Evolutionary conservation across 805 yeast species (phyloP).

Genomic region (Sungouiozyma intestinalis): DNA sequence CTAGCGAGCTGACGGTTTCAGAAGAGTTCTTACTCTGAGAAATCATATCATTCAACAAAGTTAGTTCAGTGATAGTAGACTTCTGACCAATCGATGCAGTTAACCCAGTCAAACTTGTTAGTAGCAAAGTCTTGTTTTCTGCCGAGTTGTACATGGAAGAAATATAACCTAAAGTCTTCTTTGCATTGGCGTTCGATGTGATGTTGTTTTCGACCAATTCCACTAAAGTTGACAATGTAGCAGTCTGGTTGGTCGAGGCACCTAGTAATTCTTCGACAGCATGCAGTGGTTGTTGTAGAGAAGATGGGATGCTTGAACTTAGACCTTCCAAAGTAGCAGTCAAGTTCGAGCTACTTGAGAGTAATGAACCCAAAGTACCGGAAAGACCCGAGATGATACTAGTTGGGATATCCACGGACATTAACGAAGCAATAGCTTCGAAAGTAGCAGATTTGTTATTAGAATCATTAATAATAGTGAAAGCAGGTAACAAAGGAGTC

Average conservation of each 20-base stretch:
- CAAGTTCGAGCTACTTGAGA: constrained; percentile 5
- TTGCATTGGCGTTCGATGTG: constrained; percentile 16
- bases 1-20: constrained; percentile 12
- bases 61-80: constrained; percentile 10
- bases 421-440: constrained; percentile 11
- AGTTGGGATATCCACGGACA: constrained; percentile 15
- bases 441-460: constrained; percentile 18
- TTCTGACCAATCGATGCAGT: constrained; percentile 13
- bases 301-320: constrained; percentile 9
- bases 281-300: constrained; percentile 5
- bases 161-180: constrained; percentile 13
- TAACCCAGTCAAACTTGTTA: constrained; percentile 9
- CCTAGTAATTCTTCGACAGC: constrained; percentile 14
- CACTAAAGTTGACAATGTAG: constrained; percentile 11
- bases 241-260: constrained; percentile 10
- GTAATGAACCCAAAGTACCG: constrained; percentile 7
- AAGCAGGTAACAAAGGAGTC: constrained; percentile 19
- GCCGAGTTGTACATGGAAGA: constrained; percentile 11
- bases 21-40: constrained; percentile 15
- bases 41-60: constrained; percentile 16
- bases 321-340: constrained; percentile 9
- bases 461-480: constrained; percentile 14
- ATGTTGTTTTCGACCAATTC: constrained; percentile 14
- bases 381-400: constrained; percentile 11
- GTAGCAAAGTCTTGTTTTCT: constrained; percentile 12